Base-by-base conservation (phyloP, 345 rosid species). In the Noccaea caerulescens region DNA sequence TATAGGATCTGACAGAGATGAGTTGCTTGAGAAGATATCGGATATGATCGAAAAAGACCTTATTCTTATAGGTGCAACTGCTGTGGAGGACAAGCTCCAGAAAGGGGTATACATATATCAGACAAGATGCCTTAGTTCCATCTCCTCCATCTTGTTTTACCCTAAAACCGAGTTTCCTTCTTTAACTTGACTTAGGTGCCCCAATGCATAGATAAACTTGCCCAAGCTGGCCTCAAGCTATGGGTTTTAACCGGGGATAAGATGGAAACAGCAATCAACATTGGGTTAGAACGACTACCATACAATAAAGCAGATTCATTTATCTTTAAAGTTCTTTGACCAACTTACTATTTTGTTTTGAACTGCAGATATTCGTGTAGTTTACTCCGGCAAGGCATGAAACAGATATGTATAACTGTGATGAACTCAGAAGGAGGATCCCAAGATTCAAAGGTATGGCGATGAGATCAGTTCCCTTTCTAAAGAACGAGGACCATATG, bases 171-270 rank as follows among this genome's bases (percentile, higher is more conserved):
- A 47, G 76, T 69, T 69, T 52, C 42, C 36, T 55, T 69, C 18
- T 56, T 7, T 50, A 65, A 51, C 56, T 74, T 63, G 73, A 16
- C 55, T 30, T 79, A 93, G 98, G 98, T 93, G 39, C 96, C 97
- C 52, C 96, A 91, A 57, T 93, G 98, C 83, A 91, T 93, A 65
- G 99, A 93, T 74, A 89, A 89, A 73, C 96, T 94, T 58, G 97
- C 97, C 20, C 97, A 89, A 80, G 99, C 97, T 77, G 97, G 97
- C 75, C 88, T 94, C 76, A 94, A 94, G 79, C 27, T 94, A 57
- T 94, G 99, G 98, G 98, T 94, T 78, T 72, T 94, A 78, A 94
- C 99, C 1, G 99, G 99, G 71, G 99, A 94, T 77, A 94, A 94
- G 84, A 88, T 94, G 99, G 99, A 94, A 85, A 94, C 99, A 55